Evolutionary conservation across 129 eudicot genomes (phyloP).

Genomic region (Heracleum sosnowskyi): DNA sequence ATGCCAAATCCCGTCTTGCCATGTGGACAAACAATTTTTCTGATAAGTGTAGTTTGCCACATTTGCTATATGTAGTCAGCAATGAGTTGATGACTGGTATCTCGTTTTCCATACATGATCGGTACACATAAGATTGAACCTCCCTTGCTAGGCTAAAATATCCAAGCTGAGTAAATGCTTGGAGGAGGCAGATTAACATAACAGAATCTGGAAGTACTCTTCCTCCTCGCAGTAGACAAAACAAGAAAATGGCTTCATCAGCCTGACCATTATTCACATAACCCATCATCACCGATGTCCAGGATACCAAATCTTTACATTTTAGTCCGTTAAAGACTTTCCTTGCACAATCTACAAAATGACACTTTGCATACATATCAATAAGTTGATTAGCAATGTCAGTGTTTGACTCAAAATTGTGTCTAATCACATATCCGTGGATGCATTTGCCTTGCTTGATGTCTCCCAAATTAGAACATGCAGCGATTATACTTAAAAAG

Average conservation of each 20-base stretch:
- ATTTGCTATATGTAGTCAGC: constrained; percentile 41
- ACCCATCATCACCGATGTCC: constrained; percentile 65
- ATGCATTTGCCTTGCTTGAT: constrained; percentile 26
- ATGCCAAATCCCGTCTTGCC: constrained; percentile 29
- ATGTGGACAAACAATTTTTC: constrained; percentile 31
- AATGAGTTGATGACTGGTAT: constrained; percentile 42
- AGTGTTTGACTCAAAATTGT: constrained; percentile 35
- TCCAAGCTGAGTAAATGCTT: constrained; percentile 40
- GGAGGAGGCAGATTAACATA: constrained; percentile 44
- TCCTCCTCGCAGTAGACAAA: constrained; percentile 31
- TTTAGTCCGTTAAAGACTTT: constrained; percentile 32
- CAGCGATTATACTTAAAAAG: constrained; percentile 29
- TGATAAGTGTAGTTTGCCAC: constrained; percentile 36
- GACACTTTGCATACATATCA: constrained; percentile 44
- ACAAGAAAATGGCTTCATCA: constrained; percentile 36
- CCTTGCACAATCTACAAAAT: constrained; percentile 27
- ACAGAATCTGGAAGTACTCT: constrained; percentile 34
- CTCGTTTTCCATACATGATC: constrained; percentile 33
- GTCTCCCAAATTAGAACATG: constrained; percentile 33
- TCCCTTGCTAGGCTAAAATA: constrained; percentile 29
- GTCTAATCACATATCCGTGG: constrained; percentile 47
- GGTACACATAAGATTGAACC: constrained; percentile 37
- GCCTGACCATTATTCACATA: constrained; percentile 36
- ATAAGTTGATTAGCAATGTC: constrained; percentile 53
- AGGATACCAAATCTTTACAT: constrained; percentile 42